Conservation (phyloP, 164 flowering plant species). For the Vitis amurensis region DNA sequence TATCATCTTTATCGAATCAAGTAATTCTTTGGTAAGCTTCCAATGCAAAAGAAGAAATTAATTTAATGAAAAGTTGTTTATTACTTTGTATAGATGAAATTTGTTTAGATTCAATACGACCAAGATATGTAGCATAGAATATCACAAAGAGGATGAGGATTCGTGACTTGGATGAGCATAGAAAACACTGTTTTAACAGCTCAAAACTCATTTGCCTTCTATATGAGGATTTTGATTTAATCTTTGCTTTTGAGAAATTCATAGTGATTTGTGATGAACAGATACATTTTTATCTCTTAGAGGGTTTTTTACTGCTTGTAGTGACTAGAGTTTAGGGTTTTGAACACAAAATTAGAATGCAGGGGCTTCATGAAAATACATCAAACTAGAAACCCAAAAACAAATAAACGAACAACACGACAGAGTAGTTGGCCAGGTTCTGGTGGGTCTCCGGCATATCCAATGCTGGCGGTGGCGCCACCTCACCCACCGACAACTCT, state of each 20-base stretch:
- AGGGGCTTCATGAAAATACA: neutral
- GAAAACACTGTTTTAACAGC: neutral
- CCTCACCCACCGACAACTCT: neutral
- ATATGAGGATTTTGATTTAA: neutral
- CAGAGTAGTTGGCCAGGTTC: neutral
- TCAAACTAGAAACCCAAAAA: neutral
- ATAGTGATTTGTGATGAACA: neutral
- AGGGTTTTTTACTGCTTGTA: neutral
- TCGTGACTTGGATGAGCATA: neutral
- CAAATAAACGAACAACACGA: neutral
- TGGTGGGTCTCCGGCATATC: neutral
- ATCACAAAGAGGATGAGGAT: neutral
- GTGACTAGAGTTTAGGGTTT: neutral
- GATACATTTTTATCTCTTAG: neutral
- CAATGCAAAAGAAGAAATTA: neutral
- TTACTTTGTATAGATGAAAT: neutral
- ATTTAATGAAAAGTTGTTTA: too few relatives aligned
- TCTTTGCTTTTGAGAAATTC: neutral
- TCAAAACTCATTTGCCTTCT: neutral
- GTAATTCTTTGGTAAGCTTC: slow-evolving; percentile 4
- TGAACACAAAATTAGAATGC: neutral
- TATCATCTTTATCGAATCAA: neutral
- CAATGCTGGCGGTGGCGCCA: neutral
- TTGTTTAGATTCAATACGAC: neutral
- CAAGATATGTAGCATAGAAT: neutral